Conservation (phyloP, 1,284 basidiomycete genomes). For the Ganoderma boninense region DNA sequence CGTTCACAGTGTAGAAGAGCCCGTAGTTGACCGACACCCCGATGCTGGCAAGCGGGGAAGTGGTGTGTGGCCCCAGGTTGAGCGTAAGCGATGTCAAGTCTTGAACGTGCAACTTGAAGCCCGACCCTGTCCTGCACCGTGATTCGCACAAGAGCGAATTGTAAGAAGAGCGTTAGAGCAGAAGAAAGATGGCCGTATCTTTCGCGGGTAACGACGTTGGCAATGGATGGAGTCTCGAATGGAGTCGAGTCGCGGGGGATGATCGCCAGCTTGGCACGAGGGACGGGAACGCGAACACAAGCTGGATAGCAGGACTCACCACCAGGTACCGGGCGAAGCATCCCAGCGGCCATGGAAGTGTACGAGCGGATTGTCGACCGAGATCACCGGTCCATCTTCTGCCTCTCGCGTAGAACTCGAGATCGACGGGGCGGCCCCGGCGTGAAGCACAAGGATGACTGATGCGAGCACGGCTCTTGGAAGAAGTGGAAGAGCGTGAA, state of each 20-base stretch:
- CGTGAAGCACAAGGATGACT: not conserved
- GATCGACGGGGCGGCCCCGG: slow-evolving; percentile 2
- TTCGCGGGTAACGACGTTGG: not conserved
- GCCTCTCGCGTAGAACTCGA: not conserved
- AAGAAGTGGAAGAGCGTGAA: not conserved
- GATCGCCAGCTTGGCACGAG: not conserved
- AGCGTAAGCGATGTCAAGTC: slow-evolving; percentile 55
- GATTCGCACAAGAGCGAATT: not conserved
- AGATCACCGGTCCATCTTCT: slow-evolving; percentile 28
- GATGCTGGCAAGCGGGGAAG: slow-evolving; percentile 51
- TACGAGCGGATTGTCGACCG: slow-evolving; percentile 43
- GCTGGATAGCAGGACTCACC: slow-evolving; percentile 36
- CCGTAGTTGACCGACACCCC: slow-evolving; percentile 60
- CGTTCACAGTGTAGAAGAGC: slow-evolving; percentile 56
- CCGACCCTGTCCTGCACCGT: slow-evolving; percentile 57
- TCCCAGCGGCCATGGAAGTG: slow-evolving; percentile 52
- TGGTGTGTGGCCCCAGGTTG: slow-evolving; percentile 59
- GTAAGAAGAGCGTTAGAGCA: not conserved
- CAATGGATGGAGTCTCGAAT: not conserved
- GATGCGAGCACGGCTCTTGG: not conserved
- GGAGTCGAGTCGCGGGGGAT: not conserved
- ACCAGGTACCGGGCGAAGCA: slow-evolving; percentile 48
- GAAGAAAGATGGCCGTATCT: not conserved
- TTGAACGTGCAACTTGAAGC: slow-evolving; percentile 59
- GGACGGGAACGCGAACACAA: not conserved